Percentiles rank a stretch among this genome's conserved stretches.
Evolutionary conservation across 371 early-diverging fungal species (phyloP).

Genomic region (Dichotomocladium elegans): DNA sequence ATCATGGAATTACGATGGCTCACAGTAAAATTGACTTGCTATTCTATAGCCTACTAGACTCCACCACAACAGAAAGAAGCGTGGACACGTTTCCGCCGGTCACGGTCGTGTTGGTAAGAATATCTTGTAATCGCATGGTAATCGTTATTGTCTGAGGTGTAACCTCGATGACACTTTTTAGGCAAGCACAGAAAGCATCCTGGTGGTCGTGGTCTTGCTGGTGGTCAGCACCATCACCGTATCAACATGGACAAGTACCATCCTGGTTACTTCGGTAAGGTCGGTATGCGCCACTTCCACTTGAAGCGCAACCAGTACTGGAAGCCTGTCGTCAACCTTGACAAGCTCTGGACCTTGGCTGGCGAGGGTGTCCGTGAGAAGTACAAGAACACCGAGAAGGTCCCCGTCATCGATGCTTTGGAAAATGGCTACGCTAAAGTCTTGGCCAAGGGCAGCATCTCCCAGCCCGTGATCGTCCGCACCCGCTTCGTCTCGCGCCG

Average conservation of each 20-base stretch:
- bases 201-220: slow-evolving; percentile 99
- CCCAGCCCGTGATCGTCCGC: slow-evolving; percentile 98
- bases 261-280: slow-evolving; percentile 99
- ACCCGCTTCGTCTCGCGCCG: slow-evolving; percentile 91
- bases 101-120: slow-evolving; percentile 78
- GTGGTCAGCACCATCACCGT: slow-evolving; percentile 99
- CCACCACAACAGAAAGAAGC: slow-evolving; percentile 84
- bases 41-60: slow-evolving; percentile 76
- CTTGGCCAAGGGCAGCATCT: slow-evolving; percentile 92
- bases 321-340: slow-evolving; percentile 89
- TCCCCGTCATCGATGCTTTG: slow-evolving; percentile 93
- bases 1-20: not conserved
- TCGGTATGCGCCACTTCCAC: slow-evolving; percentile 99
- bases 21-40: not conserved
- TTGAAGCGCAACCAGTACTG: slow-evolving; percentile 90
- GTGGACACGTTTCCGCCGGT: slow-evolving; percentile 93
- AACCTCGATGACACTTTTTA: slow-evolving; percentile 18
- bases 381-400: slow-evolving; percentile 86
- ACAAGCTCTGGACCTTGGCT: slow-evolving; percentile 94
- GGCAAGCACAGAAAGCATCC: slow-evolving; percentile 99
- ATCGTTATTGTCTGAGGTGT: no score
- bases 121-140: no score
- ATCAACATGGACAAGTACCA: slow-evolving; percentile 99
- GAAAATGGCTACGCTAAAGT: slow-evolving; percentile 96
- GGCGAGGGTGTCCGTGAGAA: slow-evolving; percentile 87